Evolutionary conservation across 352 stramenopile species (phyloP), one percentile per base, ranked within the genome.

Genomic region (Phytophthora sp.): DNA sequence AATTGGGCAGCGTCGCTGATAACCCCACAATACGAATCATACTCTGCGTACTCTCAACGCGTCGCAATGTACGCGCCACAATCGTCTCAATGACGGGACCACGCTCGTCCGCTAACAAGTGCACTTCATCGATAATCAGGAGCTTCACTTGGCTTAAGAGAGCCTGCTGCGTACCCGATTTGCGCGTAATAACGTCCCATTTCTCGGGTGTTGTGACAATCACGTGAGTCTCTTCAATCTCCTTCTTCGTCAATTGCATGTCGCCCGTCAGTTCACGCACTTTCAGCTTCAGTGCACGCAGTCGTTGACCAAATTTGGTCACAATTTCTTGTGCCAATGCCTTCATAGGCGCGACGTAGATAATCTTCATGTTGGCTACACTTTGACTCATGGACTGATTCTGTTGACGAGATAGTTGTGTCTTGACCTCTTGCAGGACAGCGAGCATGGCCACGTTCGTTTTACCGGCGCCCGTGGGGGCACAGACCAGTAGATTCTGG

Each of bases 61-160:
- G 89, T n/a, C 98, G 94, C 65, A 99, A 86, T 20, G 98, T 98
- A 38, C 98, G 83, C 4, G 98, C 97, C n/a, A 99, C 97, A 51
- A 99, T 98, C 12, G 93, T 99, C 69, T 99, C 98, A 57, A 99
- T 99, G 1, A 99, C 98, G 6, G 97, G 97, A 8, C 98, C 98
- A 57, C 98, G 92, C 60, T 99, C 97, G 58, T 99, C 97, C 2
- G 97, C 98, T 1, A 99, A 79, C 45, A 99, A 80, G 67, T 99
- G 98, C 9, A 99, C 97, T 84, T 99, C 98, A 73, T 99, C 98
- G 66, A 99, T 99, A 68, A 99, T 99, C 13, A 99, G 75, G 24
- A 99, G 84, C 46, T 96, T 95, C 45, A 98, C 98, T 52, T 96
- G 84, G 39, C 81, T 88, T 9, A 96, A 65, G 31, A 97, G 73